phyloP scores from a whole-genome alignment of 306 rosid species.

The Quercus gilva region DNA sequence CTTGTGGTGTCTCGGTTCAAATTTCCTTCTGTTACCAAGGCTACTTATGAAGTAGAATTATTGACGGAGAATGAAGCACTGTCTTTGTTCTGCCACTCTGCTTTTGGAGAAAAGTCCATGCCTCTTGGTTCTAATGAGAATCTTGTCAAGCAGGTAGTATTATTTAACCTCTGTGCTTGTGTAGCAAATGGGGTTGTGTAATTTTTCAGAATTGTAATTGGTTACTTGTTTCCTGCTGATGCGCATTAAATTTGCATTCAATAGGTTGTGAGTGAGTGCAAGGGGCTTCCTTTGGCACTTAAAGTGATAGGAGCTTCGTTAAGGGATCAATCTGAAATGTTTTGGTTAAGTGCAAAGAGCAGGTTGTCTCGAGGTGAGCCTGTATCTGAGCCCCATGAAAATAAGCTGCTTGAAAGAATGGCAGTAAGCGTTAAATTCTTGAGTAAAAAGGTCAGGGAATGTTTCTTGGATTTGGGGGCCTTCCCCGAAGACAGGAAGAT shows the following conservation, averaged over 20 bases:
- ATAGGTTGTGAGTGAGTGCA: slow-evolving; percentile 80
- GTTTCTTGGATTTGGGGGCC: slow-evolving; percentile 79
- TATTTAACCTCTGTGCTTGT: background rate
- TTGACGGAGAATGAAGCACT: slow-evolving; percentile 63
- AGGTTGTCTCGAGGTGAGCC: slow-evolving; percentile 72
- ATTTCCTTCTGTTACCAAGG: slow-evolving; percentile 39
- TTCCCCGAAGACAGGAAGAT: slow-evolving; percentile 89
- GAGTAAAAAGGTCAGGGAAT: slow-evolving; percentile 52
- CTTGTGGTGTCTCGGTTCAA: slow-evolving; percentile 69
- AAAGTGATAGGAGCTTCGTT: slow-evolving; percentile 92
- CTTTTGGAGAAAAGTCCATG: slow-evolving; percentile 73
- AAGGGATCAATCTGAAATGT: slow-evolving; percentile 64
- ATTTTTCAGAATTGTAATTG: background rate
- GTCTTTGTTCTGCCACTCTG: slow-evolving; percentile 82
- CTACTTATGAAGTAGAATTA: slow-evolving; percentile 66
- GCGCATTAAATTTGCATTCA: slow-evolving; percentile 1
- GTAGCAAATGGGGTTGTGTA: background rate
- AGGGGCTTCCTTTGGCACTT: slow-evolving; percentile 86
- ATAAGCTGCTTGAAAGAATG: slow-evolving; percentile 63
- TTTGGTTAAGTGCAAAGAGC: slow-evolving; percentile 66
- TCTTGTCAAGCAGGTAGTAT: slow-evolving; percentile 78
- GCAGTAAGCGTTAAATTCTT: slow-evolving; percentile 57
- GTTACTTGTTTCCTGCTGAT: background rate
- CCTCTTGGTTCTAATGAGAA: slow-evolving; percentile 53
- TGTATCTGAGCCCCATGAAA: slow-evolving; percentile 69